Evolutionary conservation across 225 moss, liverwort and hornwort species (phyloP), one percentile per base, ranked within the genome.

Genomic region (Lunularia cruciata): DNA sequence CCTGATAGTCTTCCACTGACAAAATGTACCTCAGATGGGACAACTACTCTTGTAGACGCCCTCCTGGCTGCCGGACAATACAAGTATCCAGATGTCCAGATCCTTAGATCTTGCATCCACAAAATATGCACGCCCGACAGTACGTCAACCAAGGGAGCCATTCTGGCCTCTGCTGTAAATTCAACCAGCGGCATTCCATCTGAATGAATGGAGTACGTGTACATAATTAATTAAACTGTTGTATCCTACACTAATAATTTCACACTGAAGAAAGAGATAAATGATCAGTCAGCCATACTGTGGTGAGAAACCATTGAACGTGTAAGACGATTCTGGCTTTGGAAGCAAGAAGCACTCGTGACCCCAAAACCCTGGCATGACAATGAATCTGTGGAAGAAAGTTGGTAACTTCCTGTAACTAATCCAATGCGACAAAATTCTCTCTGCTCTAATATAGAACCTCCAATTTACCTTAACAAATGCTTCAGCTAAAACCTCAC

Each of bases 181-280:
- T 32, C 56, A 57, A 15, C 56, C 56, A 26, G 56, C 56, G 18
- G 56, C 30, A 57, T 14, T 30, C 32, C 31, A 57, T 57, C 31
- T 16, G 16, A 51, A 20, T 8, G n/a, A 51, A 1, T 51, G 8
- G 0, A 57, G 13, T n/a, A n/a, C n/a, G 6, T 3, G 30, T 57
- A 57, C 56, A 57, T 57, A 32, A 33, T 10, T 57, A n/a, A n/a
- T n/a, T n/a, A n/a, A n/a, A n/a, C n/a, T n/a, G n/a, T 31, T 33
- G 56, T 57, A 30, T 57, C 32, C 56, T 32, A 32, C 10, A 31
- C 30, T 32, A 23, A 31, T 57, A 57, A 30, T 57, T 32, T 18
- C 23, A 31, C 5, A 30, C 10, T 32, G 31, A 15, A 56, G 31
- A 30, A 32, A 57, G 56, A 57, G 14, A 33, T 11, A 32, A 55